Evolutionary conservation across 148 eudicot genomes (phyloP).

Genomic region (Chenopodium formosanum): DNA sequence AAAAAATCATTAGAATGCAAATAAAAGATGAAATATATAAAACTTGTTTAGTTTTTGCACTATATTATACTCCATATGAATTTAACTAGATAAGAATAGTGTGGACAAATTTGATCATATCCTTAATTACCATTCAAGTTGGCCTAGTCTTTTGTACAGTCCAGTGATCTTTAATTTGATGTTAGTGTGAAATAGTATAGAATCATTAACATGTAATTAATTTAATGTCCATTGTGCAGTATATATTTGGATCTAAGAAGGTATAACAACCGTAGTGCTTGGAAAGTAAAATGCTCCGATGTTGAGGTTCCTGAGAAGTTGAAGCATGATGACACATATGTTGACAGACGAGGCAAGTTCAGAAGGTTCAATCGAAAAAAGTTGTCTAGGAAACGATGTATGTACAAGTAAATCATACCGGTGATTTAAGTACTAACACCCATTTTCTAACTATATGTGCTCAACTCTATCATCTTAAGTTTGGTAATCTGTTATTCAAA

Average conservation of each 20-base stretch:
- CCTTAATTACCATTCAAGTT: not conserved
- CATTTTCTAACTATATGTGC: not conserved
- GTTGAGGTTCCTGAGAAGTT: conserved; percentile 42
- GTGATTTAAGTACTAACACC: not conserved
- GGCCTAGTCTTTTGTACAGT: not conserved
- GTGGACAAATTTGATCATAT: not conserved
- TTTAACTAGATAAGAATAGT: not conserved
- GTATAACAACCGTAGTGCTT: conserved; percentile 19
- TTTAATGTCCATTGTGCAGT: conserved; percentile 14
- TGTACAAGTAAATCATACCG: conserved; percentile 37
- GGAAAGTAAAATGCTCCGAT: conserved; percentile 31
- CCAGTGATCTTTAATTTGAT: not conserved
- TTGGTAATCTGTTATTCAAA: not conserved
- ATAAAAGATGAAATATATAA: not conserved
- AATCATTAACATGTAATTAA: not conserved
- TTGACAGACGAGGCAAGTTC: conserved; percentile 59
- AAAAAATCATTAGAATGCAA: not conserved
- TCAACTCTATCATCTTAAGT: not conserved
- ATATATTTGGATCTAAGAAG: conserved; percentile 30
- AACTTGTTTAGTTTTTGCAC: not conserved
- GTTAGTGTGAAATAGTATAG: not conserved
- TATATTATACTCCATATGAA: not conserved
- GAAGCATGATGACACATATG: conserved; percentile 55
- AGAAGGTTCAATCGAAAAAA: conserved; percentile 61
- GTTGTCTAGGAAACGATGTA: conserved; percentile 74